These are phyloP conservation scores for Trichopus zeylanicus DNA, from an alignment of 116 monocot species.

Conservation along the genomic window DNA sequence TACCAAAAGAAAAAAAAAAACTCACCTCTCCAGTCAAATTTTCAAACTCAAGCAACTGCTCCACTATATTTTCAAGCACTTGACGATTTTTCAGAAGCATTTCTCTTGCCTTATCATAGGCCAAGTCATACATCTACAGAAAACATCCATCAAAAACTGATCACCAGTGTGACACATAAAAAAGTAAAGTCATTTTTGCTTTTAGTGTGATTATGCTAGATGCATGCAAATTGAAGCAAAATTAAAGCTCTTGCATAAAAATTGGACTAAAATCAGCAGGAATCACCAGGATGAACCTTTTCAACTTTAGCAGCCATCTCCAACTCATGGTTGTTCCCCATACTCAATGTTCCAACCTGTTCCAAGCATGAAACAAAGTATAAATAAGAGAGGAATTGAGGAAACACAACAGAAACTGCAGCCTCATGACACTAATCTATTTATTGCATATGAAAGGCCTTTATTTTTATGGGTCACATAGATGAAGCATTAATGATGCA, in stretches of 20 bases:
- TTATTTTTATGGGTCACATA: no score
- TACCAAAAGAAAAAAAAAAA: not conserved
- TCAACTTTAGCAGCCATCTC: slow-evolving; percentile 90
- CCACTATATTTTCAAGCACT: slow-evolving; percentile 69
- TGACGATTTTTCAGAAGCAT: slow-evolving; percentile 65
- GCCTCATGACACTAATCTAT: no score
- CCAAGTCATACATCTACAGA: slow-evolving; percentile 63
- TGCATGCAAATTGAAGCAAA: not conserved
- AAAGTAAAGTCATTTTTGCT: not conserved
- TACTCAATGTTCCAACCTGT: slow-evolving; percentile 56
- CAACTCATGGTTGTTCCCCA: slow-evolving; percentile 57
- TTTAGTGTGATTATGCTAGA: not conserved
- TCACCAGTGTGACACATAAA: not conserved
- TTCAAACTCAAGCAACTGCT: slow-evolving; percentile 68
- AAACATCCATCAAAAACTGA: not conserved
- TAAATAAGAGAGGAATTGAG: not conserved
- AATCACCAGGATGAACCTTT: slow-evolving; percentile 29
- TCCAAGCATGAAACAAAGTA: slow-evolving; percentile 4
- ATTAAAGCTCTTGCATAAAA: not conserved
- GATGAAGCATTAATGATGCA: no score
- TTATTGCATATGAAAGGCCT: no score
- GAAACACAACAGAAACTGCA: not conserved
- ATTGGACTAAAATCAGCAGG: not conserved
- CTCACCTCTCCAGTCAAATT: slow-evolving; percentile 68
- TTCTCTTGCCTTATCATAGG: slow-evolving; percentile 69